Conservation (phyloP, 352 stramenopile genomes). For the Globisporangium paroecandrum region DNA sequence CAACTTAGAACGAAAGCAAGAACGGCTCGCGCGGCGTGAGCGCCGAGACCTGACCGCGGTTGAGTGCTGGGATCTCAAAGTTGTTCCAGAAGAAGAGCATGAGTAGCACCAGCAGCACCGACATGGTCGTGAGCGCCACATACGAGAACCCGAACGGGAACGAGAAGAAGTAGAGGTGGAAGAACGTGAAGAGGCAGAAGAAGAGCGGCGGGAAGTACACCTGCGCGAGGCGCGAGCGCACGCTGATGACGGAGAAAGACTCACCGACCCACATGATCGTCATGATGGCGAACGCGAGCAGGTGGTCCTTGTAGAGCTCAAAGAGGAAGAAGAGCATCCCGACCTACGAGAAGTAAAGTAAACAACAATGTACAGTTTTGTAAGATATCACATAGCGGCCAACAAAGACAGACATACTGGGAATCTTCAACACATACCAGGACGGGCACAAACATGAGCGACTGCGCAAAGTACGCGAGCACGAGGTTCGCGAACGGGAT, state of each 20-base stretch:
- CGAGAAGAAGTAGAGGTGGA: slow-evolving; percentile 94
- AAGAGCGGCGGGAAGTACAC: slow-evolving; percentile 89
- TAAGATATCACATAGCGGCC: background rate
- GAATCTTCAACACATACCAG: slow-evolving; percentile 47
- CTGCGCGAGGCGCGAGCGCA: slow-evolving; percentile 63
- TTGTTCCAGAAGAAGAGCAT: slow-evolving; percentile 73
- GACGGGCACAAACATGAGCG: slow-evolving; percentile 92
- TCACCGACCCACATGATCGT: slow-evolving; percentile 88
- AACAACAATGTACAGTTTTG: background rate
- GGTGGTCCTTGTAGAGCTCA: slow-evolving; percentile 92
- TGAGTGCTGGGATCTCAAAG: slow-evolving; percentile 60
- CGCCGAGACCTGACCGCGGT: slow-evolving; percentile 38
- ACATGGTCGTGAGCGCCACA: slow-evolving; percentile 56
- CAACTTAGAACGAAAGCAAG: slow-evolving; percentile 3
- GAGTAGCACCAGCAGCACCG: slow-evolving; percentile 40
- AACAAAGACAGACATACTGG: background rate
- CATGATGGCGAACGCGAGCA: slow-evolving; percentile 89
- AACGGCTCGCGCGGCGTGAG: slow-evolving; percentile 18
- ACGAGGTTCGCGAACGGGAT: slow-evolving; percentile 78
- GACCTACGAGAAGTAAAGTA: slow-evolving; percentile 36
- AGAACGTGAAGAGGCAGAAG: slow-evolving; percentile 93
- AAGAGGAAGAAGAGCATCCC: slow-evolving; percentile 96
- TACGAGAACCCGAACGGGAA: slow-evolving; percentile 94
- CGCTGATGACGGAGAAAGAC: slow-evolving; percentile 88
- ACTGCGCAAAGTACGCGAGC: slow-evolving; percentile 88